Base-by-base conservation (phyloP, 208 protist genomes). In the Leishmania tarentolae region DNA sequence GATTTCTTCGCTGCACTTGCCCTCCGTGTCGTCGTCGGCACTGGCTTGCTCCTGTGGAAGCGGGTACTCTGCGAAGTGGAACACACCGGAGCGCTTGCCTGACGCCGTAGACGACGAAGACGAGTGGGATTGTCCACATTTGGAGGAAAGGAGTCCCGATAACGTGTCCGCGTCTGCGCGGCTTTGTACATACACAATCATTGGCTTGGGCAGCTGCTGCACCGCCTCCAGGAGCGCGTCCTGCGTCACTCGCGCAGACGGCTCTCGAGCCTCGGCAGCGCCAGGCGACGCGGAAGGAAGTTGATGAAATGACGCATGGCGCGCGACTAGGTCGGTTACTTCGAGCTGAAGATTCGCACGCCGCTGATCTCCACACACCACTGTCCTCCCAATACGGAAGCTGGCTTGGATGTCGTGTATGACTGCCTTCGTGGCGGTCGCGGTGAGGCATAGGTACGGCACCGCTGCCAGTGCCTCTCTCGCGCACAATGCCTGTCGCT, bases 101-200 rank as follows among this genome's bases (percentile, higher is more conserved):
- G 50, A 76, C 42, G 21, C 68, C 40, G 46, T 50, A 31, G 59
- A 68, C 17, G 40, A 3, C 65, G 31, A 47, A 7, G 31, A 9
- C 46, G 59, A 57, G 35, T 21, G 61, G 3, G 74, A 44, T 1
- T 68, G 28, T 2, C 40, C 61, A 28, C 88, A 78, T 37, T 93
- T 91, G 11, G 86, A 80, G 50, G 77, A 65, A 19, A 97, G 83
- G 66, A 90, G 86, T 19, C 73, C 85, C 17, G 92, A 85, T 5
- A 98, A 53, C 44, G 95, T 91, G 63, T 98, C 94, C 0, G 93
- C 93, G 72, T 96, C 94, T 3, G 83, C 87, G n/a, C 93, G 87
- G 44, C 84, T 94, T 40, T 94, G 91, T 24, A 98, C 94, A 80
- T 98, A 98, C 42, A 98, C 84, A 47, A 98, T 82, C 88, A 98